These are phyloP conservation scores for Ocimum tenuiflorum DNA, from an alignment of 257 asterid genomes.

Conservation along the genomic window DNA sequence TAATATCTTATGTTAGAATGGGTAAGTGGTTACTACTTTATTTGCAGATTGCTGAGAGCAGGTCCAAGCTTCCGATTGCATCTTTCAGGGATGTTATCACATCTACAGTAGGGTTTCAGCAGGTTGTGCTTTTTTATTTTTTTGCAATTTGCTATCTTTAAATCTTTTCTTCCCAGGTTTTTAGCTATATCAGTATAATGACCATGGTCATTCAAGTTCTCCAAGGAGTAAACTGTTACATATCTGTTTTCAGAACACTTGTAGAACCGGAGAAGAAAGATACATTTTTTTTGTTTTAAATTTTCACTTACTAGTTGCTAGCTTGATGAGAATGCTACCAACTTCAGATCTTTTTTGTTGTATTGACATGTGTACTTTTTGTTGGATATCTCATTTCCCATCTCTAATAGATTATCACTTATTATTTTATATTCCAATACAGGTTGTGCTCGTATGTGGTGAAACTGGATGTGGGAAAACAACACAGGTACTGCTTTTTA, in stretches of 20 bases:
- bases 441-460: conserved; percentile 94
- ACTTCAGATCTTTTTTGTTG: conserved; percentile 1
- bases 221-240: background rate
- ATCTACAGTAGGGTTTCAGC: conserved; percentile 59
- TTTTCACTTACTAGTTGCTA: background rate
- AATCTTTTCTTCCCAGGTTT: background rate
- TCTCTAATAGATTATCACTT: background rate
- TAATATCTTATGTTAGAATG: background rate
- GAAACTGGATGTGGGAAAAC: conserved; percentile 99
- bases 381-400: background rate
- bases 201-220: background rate
- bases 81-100: conserved; percentile 66
- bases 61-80: conserved; percentile 86
- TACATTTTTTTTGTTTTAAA: background rate
- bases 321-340: conserved; percentile 1
- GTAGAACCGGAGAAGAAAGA: background rate
- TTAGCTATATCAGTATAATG: background rate
- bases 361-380: background rate
- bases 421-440: conserved; percentile 25
- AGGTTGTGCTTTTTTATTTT: conserved; percentile 35
- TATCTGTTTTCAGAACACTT: background rate
- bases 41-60: conserved; percentile 52
- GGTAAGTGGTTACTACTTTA: conserved; percentile 4
- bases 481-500: conserved; percentile 55
- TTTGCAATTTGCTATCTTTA: background rate